Base-by-base conservation (phyloP, 1,284 basidiomycete species). In the Irpex lacteus region DNA sequence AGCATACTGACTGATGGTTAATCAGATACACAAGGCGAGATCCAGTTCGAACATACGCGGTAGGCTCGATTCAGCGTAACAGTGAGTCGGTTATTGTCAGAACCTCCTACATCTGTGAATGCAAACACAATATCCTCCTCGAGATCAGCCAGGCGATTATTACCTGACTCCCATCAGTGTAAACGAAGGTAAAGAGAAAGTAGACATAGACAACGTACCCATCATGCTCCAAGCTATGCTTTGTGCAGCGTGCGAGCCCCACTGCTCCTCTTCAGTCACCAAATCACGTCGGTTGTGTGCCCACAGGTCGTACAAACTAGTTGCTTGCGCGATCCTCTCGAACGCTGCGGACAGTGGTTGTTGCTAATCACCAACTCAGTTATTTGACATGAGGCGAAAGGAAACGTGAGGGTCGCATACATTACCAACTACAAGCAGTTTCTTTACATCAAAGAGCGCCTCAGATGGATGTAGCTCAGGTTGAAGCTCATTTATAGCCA, bases 401-500 rank as follows among this genome's bases (percentile, higher is more conserved):
- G 53, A 49, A 50, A 13, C 5, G 26, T 26, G 26, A 26, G 26
- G 40, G 37, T 7, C 3, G 70, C 75, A 3, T 70, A 87, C 86
- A 71, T 85, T 78, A 67, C 80, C 74, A 54, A 85, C 80, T 59
- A 85, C 81, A 65, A 90, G 73, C 5, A 90, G 78, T 71, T 90
- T 90, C 69, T 81, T 81, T 15, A 87, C 83, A 68, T 94, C 92
- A 70, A 82, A 88, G 37, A 94, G 79, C 37, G 93, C 81, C 73
- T 94, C 91, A 4, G 87, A 77, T 8, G 92, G 90, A 69, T 92
- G 87, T 52, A 92, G 78, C 68, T 90, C 85, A 2, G 88, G 83
- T 71, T 93, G 90, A n/a, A 92, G 82, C 73, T 90, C 88, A 70
- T 91, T 91, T 44, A 92, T 73, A 54, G 80, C 73, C 26, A 83